Conservation (phyloP, 495 filamentous ascomycete species). For the Cudoniella acicularis region DNA sequence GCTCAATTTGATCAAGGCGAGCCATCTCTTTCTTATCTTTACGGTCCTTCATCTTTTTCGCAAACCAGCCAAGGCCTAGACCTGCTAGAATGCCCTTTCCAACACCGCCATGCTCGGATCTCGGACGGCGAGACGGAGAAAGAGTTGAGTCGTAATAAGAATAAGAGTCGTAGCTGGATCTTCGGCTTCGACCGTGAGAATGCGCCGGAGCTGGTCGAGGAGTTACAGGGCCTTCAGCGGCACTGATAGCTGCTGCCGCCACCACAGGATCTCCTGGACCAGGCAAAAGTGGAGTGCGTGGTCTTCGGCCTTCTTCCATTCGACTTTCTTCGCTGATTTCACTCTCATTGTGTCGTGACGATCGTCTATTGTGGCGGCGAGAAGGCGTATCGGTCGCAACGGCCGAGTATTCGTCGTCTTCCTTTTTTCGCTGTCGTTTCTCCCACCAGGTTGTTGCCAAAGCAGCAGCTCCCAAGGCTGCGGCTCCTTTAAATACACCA, state of each 20-base stretch:
- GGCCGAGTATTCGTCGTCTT: constrained; percentile 57
- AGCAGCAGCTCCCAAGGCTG: constrained; percentile 60
- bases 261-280: constrained; percentile 34
- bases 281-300: constrained; percentile 33
- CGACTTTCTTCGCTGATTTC: constrained; percentile 44
- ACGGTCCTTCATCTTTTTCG: constrained; percentile 58
- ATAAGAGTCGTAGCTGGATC: constrained; percentile 36
- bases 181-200: constrained; percentile 22
- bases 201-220: constrained; percentile 31
- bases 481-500: constrained; percentile 62
- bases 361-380: constrained; percentile 28
- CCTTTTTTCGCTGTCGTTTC: constrained; percentile 49
- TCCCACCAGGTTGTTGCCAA: constrained; percentile 63
- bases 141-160: constrained; percentile 46
- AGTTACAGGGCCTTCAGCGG: constrained; percentile 37
- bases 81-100: constrained; percentile 62
- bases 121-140: constrained; percentile 36
- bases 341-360: constrained; percentile 31
- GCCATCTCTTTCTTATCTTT: constrained; percentile 60
- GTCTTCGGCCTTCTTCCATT: constrained; percentile 30
- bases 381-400: constrained; percentile 51
- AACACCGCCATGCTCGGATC: constrained; percentile 45
- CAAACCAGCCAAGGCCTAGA: constrained; percentile 62
- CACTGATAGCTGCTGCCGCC: constrained; percentile 38
- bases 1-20: constrained; percentile 56